Evolutionary conservation across 495 filamentous ascomycete species (phyloP), one percentile per base, ranked within the genome.

Genomic region (Lophiotrema nucula): DNA sequence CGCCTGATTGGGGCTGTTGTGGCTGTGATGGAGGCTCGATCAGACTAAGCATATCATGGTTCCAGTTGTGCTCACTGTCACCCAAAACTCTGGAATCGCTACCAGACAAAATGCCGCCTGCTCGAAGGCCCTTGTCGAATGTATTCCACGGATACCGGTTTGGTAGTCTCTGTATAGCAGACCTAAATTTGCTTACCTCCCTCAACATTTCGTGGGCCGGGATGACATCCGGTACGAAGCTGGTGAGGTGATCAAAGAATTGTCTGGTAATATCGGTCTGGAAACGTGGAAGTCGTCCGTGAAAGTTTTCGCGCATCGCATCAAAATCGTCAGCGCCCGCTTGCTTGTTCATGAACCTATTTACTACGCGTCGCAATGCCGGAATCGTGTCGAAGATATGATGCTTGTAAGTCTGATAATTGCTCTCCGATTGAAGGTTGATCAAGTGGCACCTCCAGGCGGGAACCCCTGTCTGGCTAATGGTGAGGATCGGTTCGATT

Each of bases 101-200:
- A n/a, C n/a, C n/a, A n/a, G n/a, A n/a, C n/a, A 46, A 8, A 12
- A 60, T 60, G 13, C 48, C 41, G 3, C 18, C 18, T 25, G 53
- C 56, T 18, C 49, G 56, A 15, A 60, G 13, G 21, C 49, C 16
- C 21, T 60, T 60, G 41, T 47, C 53, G 48, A 35, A 47, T 2
- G 56, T 60, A 12, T 53, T 45, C 56, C 56, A 60, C 3, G 16
- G 39, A 31, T 15, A 3, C 21, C 28, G 15, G 3, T 45, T 10
- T 12, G 4, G 23, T 47, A 46, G 52, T 4, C 25, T n/a, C 15
- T 25, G 10, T 1, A 52, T 39, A 26, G 39, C 53, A 45, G 12
- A 47, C 3, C 16, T 10, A 10, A 3, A 23, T 2, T 2, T 35
- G 11, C 27, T 38, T 56, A 11, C 31, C 31, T 19, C 42, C n/a